Percentiles rank a stretch among this genome's conserved stretches.
phyloP scores from a whole-genome alignment of 78 protist species.

The Emiliania huxleyi region DNA sequence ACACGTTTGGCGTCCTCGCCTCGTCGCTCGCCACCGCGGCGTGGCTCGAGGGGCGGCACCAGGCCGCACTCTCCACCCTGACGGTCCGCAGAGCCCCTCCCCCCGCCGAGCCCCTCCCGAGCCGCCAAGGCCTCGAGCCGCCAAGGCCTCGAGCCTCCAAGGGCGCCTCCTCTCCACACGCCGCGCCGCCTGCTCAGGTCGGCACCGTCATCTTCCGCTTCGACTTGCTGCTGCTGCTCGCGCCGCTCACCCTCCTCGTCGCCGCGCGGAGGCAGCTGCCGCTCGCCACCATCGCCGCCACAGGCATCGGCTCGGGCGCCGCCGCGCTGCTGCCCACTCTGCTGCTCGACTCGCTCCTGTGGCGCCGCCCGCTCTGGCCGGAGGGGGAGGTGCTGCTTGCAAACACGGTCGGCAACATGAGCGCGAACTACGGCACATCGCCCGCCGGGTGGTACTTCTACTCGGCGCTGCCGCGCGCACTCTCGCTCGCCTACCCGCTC shows the following conservation, averaged over 20 bases:
- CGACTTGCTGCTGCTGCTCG: conserved; percentile 58
- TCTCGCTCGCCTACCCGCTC: conserved; percentile 25
- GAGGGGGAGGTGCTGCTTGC: conserved; percentile 83
- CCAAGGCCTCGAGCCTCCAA: too few species aligned
- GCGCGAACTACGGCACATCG: conserved; percentile 76
- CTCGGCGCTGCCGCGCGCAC: conserved; percentile 76
- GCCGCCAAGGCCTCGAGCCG: too few species aligned
- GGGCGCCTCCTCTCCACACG: too few species aligned
- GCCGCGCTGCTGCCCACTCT: conserved; percentile 4
- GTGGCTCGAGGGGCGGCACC: conserved; percentile 44
- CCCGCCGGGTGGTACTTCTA: conserved; percentile 84
- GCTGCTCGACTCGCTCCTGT: conserved; percentile 69
- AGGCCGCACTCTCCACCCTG: background rate
- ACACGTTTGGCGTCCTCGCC: conserved; percentile 76
- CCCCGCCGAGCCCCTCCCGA: too few species aligned
- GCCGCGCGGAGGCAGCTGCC: background rate
- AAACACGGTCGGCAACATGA: conserved; percentile 75
- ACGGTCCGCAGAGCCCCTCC: too few species aligned
- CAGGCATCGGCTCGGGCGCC: conserved; percentile 36
- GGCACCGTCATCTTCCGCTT: conserved; percentile 64
- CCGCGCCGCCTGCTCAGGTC: conserved; percentile 38
- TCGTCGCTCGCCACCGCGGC: conserved; percentile 47
- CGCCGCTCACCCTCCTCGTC: conserved; percentile 16
- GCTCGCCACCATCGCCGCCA: background rate
- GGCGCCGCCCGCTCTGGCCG: conserved; percentile 74